Percentiles rank a stretch among this genome's conserved stretches.
Evolutionary conservation across 257 asterid species (phyloP).

Genomic region (Salvia miltiorrhiza): DNA sequence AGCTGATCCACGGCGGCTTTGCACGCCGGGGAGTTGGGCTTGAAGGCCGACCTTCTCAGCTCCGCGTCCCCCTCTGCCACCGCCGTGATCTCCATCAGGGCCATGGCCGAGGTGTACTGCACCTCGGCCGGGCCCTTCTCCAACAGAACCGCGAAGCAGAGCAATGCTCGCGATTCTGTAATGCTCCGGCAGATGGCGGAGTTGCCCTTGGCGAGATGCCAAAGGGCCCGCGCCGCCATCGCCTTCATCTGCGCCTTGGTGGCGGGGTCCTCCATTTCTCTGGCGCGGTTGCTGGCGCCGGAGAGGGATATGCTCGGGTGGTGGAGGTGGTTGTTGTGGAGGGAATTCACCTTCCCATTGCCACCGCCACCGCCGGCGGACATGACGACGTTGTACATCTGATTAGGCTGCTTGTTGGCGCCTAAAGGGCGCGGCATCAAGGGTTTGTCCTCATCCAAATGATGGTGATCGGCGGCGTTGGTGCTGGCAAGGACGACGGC

Average conservation of each 20-base stretch:
- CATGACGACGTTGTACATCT: slow-evolving; percentile 64
- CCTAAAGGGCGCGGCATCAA: slow-evolving; percentile 41
- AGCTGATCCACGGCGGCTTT: slow-evolving; percentile 68
- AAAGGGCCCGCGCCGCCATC: slow-evolving; percentile 84
- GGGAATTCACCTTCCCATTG: slow-evolving; percentile 13
- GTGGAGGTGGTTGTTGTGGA: slow-evolving; percentile 25
- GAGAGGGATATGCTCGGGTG: slow-evolving; percentile 33
- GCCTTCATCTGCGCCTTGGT: slow-evolving; percentile 69
- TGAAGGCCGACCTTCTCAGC: slow-evolving; percentile 57
- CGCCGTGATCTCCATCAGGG: slow-evolving; percentile 72
- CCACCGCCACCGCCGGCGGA: slow-evolving; percentile 21
- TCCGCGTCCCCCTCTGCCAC: slow-evolving; percentile 65
- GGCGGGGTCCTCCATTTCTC: slow-evolving; percentile 73
- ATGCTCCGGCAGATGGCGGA: slow-evolving; percentile 73
- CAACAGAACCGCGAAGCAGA: slow-evolving; percentile 66
- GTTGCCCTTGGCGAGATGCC: slow-evolving; percentile 67
- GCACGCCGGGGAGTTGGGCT: slow-evolving; percentile 74
- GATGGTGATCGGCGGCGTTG: slow-evolving; percentile 11
- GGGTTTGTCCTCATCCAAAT: slow-evolving; percentile 43
- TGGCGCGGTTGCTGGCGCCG: slow-evolving; percentile 46
- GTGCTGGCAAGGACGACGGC: slow-evolving; percentile 59
- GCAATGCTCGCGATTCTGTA: slow-evolving; percentile 71
- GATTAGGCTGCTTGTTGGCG: slow-evolving; percentile 33
- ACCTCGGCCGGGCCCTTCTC: slow-evolving; percentile 71
- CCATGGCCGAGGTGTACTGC: slow-evolving; percentile 73